Evolutionary conservation across 768 basidiomycete genomes (phyloP), one percentile per base, ranked within the genome.

Genomic region (Panellus pusillus): DNA sequence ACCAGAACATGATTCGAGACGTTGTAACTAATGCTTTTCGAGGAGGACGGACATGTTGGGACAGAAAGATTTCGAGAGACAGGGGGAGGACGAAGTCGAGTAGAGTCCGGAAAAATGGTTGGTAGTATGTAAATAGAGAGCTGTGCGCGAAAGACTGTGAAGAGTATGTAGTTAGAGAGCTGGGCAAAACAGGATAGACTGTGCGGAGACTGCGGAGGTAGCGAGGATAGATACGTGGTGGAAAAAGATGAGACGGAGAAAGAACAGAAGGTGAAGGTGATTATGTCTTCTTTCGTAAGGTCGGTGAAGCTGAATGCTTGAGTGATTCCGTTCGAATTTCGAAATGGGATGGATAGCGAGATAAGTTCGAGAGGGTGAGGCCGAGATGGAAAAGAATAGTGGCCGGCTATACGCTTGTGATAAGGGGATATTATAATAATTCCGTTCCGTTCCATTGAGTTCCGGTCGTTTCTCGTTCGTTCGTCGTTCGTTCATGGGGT

Each of bases 131-230:
- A 24, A 50, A 48, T 50, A 55, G 54, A 46, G 48, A 49, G 54
- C 44, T 56, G 54, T 56, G 54, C 54, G 54, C 48, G 54, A 56
- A 56, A 55, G 38, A 41, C 39, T 41, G 29, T 17, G 31, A 42
- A 42, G 14, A 20, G 19, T 45, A 45, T 17, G 27, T 29, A 50
- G 40, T 49, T 43, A 57, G 55, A 50, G 55, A 57, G 50, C 55
- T 57, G 50, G 55, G 14, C 55, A 57, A 57, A 57, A 57, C 50
- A 57, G 51, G 56, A 46, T 46, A 53, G 52, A 53, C 53, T 54
- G 53, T 54, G 53, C 47, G 53, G 46, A 57, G 55, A 51, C 49
- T 50, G 55, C 55, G 44, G 49, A 56, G 45, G 55, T 56, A 56
- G 55, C 49, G 55, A 55, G 47, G 53, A 55, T 46, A 47, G 39